Evolutionary conservation across 805 yeast genomes (phyloP), one percentile per base, ranked within the genome.

Genomic region (Cyberlindnera lachancei): DNA sequence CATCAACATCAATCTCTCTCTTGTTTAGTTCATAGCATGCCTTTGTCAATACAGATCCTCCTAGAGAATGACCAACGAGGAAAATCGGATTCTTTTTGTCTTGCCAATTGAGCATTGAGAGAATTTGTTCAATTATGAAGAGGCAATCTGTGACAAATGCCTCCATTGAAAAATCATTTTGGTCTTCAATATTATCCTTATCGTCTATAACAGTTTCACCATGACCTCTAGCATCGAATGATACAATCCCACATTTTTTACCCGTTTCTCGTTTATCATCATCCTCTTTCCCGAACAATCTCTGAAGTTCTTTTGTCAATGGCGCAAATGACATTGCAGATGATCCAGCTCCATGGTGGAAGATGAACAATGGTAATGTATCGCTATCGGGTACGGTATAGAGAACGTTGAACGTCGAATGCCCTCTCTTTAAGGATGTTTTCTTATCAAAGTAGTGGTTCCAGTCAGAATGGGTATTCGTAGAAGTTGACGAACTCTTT

Each of bases 311-410:
- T 28, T 47, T 54, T 1, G 71, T 56, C 16, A 85, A 46, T 17
- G 61, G 52, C 1, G 84, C 82, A 60, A 83, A 92, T 1, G 96
- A 68, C 58, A 84, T 60, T 0, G 81, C 86, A 2, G 84, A 73
- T 1, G 96, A 87, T 1, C 97, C 98, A 1, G 96, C 96, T 3
- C 99, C 99, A 55, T 92, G 99, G 42, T 85, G 92, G 44, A 78
- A 75, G 2, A 92, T 59, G 44, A 83, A 75, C 2, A 86, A 46
- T 0, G 94, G 86, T 0, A 63, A 51, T 0, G 50, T 46, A 1
- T 46, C 38, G 0, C 44, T 33, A 7, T 45, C 38, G 0, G 94
- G 88, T 1, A 73, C 63, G 7, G 61, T 61, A 43, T 65, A 82
- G 51, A 76, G 83, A 0, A 75, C 70, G 37, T 77, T 71, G 49